Base-by-base conservation (phyloP, 129 eudicot genomes). In the Flaveria brownii region DNA sequence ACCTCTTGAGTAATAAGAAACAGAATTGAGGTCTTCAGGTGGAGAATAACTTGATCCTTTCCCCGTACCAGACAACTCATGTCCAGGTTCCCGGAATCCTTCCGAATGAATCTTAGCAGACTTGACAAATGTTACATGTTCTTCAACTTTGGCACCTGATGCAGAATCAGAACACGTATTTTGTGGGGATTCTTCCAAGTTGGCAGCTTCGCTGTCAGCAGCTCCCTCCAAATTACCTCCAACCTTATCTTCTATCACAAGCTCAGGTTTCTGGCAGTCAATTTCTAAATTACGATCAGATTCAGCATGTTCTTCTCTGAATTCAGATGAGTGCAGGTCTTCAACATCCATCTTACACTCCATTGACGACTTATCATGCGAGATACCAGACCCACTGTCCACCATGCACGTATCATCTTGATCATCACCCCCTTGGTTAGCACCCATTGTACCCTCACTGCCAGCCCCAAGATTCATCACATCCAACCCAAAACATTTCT, bases 401-500 rank as follows among this genome's bases (percentile, higher is more conserved):
- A 85, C 84, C 80, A 81, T 78, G 72, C 90, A 87, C 42, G 93
- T 84, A 86, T 85, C 93, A 52, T 85, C 98, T 30, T 73, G 75
- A 62, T 88, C 98, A 65, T 87, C 85, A 73, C 90, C 92, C 14
- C 96, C 93, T 30, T 39, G 66, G 79, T 90, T 78, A 71, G 51
- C 81, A 65, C 85, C 86, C 46, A 14, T 83, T 23, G 84, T 69
- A 43, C 76, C 86, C 75, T 65, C 82, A 66, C 70, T 69, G 14
- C 86, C 72, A 56, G 74, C 18, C 57, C 85, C 85, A 57, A 76
- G 75, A 46, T 47, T 63, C 43, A 85, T 73, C 74, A 45, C 70
- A 84, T 95, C 97, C 75, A 95, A 82, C 41, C 96, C 96, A 46
- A 95, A 88, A 62, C 90, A 80, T 76, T 89, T 91, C 25, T 96